Percentiles rank a stretch among this genome's conserved stretches.
Evolutionary conservation across 495 filamentous ascomycete genomes (phyloP).

Genomic region (Penicillium pulvis): DNA sequence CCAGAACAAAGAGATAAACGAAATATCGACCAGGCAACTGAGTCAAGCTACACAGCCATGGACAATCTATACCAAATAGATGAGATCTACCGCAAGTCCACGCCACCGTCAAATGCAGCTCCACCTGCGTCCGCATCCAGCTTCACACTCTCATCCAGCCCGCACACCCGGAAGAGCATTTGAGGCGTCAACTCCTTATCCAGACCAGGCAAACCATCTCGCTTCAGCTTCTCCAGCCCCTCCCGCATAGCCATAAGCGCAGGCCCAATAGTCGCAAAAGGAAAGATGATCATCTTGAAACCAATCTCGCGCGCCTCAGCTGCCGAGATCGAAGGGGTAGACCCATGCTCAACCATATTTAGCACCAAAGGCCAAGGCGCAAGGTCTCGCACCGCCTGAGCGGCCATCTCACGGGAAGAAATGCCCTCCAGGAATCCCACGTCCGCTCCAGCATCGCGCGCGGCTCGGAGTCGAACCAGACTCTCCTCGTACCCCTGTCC

Average conservation of each 20-base stretch:
- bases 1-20: neutral
- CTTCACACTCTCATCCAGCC: slow-evolving; percentile 57
- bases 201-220: slow-evolving; percentile 48
- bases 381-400: slow-evolving; percentile 49
- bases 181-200: slow-evolving; percentile 51
- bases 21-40: slow-evolving; percentile 2
- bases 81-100: slow-evolving; percentile 31
- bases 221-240: slow-evolving; percentile 51
- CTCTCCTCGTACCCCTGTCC: slow-evolving; percentile 63
- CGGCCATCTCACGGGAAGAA: slow-evolving; percentile 40
- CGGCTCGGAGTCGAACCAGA: slow-evolving; percentile 54
- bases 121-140: slow-evolving; percentile 61
- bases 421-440: slow-evolving; percentile 60
- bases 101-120: slow-evolving; percentile 45
- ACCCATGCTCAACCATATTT: slow-evolving; percentile 68
- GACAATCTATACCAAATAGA: neutral
- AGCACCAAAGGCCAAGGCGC: slow-evolving; percentile 62
- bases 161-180: slow-evolving; percentile 60
- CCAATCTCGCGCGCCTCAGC: slow-evolving; percentile 61
- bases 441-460: slow-evolving; percentile 61
- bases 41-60: neutral
- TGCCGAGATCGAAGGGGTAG: slow-evolving; percentile 59
- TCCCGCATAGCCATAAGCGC: slow-evolving; percentile 55
- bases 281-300: slow-evolving; percentile 65
- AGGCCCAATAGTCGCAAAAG: slow-evolving; percentile 54